Base-by-base conservation (phyloP, 345 rosid species). In the Pseudoturritis turrita region DNA sequence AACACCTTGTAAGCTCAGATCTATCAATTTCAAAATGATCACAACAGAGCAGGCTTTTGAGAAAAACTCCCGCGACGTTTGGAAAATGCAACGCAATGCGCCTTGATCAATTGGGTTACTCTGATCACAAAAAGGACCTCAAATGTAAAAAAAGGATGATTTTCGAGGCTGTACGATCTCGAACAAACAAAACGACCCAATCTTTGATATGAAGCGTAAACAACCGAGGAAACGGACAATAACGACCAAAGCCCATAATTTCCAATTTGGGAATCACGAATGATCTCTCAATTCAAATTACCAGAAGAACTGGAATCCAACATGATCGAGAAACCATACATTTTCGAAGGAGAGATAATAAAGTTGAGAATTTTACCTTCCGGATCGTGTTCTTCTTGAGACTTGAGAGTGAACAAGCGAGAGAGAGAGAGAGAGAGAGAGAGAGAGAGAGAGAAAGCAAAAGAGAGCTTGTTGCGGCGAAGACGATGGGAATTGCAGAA, bases 281-380 rank as follows among this genome's bases (percentile, higher is more conserved):
- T 26, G 40, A 41, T 53, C 62, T 52, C 26, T 40, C 52, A 63
- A 46, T 62, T 11, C 53, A 49, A 46, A 41, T 49, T 3, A 39
- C 17, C 29, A 10, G 8, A 59, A 46, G 3, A 33, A 31, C n/a
- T n/a, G n/a, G n/a, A n/a, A n/a, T n/a, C 0, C 37, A 46, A 3
- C 1, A 33, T 63, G 59, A 49, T 47, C n/a, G 6, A 64, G 23
- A 44, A 63, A 21, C 39, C 28, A 3, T 19, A 43, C 41, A 69
- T 64, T 46, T 2, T 13, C 13, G 3, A 4, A 47, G 31, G 13
- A 64, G 10, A 6, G n/a, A 31, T 19, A 0, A 10, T 37, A 29
- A 64, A n/a, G 15, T 23, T 3, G 49, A 49, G 64, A 35, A 54
- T 3, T 10, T 74, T 56, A 80, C 83, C 83, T 68, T 55, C 14